Evolutionary conservation across 768 basidiomycete genomes (phyloP).

Genomic region (Infundibulicybe gibba): DNA sequence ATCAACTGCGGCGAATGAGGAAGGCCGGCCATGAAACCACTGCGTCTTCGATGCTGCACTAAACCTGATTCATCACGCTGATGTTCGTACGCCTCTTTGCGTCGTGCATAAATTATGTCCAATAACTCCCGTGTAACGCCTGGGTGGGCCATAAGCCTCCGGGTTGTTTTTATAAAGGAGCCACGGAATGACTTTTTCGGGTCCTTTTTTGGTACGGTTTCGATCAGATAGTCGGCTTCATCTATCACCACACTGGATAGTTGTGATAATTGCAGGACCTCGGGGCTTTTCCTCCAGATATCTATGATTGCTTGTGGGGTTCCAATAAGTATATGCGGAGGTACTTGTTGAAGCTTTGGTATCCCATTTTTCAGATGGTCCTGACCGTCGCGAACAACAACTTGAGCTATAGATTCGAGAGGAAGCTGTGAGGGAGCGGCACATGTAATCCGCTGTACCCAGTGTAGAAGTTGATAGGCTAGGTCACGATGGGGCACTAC

Average conservation of each 20-base stretch:
- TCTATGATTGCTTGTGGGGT: constrained; percentile 71
- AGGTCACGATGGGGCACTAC: constrained; percentile 75
- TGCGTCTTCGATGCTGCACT: constrained; percentile 11
- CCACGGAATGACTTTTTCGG: constrained; percentile 32
- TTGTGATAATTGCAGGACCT: constrained; percentile 38
- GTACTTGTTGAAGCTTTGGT: constrained; percentile 29
- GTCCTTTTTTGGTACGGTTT: constrained; percentile 41
- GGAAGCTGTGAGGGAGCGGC: constrained; percentile 22
- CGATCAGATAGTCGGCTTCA: constrained; percentile 72
- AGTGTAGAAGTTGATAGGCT: constrained; percentile 61
- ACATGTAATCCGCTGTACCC: constrained; percentile 53
- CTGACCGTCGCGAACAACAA: constrained; percentile 54
- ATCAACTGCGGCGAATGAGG: constrained; percentile 50
- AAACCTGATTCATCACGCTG: constrained; percentile 19
- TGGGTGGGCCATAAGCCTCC: constrained; percentile 48
- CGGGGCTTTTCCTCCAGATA: constrained; percentile 38
- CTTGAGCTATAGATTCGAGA: constrained; percentile 48
- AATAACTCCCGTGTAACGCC: constrained; percentile 57
- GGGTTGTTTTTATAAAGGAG: constrained; percentile 31
- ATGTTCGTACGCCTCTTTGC: constrained; percentile 23
- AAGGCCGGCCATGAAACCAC: constrained; percentile 7
- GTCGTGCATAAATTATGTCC: constrained; percentile 46
- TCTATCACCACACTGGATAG: constrained; percentile 67
- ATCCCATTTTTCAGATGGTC: constrained; percentile 37
- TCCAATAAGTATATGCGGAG: constrained; percentile 67